phyloP scores from a whole-genome alignment of 1,284 basidiomycete species.

The Melanopsichium pennsylvanicum region DNA sequence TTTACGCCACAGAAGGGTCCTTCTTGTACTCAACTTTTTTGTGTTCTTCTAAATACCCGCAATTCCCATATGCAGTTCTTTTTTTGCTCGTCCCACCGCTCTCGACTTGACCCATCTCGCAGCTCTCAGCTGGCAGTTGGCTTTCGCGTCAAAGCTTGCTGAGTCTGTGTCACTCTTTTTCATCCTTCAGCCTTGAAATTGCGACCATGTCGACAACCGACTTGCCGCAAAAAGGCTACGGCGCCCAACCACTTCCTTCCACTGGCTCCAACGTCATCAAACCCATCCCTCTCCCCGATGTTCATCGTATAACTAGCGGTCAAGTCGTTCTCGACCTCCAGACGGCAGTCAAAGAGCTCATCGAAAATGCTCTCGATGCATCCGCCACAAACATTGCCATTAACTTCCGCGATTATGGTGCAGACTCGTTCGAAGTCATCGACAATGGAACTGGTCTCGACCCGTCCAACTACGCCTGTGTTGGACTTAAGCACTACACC shows the following conservation, averaged over 20 bases:
- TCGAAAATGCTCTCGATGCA: slow-evolving; percentile 96
- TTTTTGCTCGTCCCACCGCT: not conserved
- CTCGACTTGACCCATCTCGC: too few relatives aligned
- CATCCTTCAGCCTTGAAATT: not conserved
- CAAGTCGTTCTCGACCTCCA: slow-evolving; percentile 95
- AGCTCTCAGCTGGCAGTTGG: too few relatives aligned
- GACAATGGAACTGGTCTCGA: slow-evolving; percentile 92
- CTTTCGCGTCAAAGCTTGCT: too few relatives aligned
- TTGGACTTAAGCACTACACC: slow-evolving; percentile 90
- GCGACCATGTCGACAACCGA: not conserved
- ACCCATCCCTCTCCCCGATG: slow-evolving; percentile 49
- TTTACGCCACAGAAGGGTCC: slow-evolving; percentile 28
- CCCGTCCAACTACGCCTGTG: slow-evolving; percentile 74
- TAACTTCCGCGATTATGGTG: slow-evolving; percentile 85
- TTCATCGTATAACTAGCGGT: slow-evolving; percentile 76
- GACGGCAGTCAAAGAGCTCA: slow-evolving; percentile 89
- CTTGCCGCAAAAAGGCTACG: not conserved
- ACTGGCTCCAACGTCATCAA: slow-evolving; percentile 26
- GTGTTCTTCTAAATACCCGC: slow-evolving; percentile 1
- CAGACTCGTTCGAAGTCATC: slow-evolving; percentile 84
- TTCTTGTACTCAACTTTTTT: not conserved
- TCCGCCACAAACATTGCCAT: slow-evolving; percentile 87
- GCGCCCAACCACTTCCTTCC: not conserved
- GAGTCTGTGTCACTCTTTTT: too few relatives aligned
- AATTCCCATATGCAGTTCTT: not conserved